Conservation (phyloP, 2,329 filamentous ascomycete species). For the Rhytidhysteron rufulum region DNA sequence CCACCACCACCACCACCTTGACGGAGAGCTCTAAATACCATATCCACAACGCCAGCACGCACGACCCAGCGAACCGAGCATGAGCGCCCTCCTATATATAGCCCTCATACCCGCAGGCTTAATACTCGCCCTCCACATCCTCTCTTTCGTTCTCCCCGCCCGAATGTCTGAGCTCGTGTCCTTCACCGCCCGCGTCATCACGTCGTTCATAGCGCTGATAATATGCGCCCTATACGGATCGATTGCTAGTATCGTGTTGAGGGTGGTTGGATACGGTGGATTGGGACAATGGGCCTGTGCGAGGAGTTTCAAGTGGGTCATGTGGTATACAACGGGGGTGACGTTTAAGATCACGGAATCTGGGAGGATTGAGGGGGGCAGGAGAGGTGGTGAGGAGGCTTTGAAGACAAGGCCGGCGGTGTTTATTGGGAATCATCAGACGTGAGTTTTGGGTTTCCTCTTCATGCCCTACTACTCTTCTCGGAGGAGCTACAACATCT, state of each 20-base stretch:
- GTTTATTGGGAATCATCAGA: constrained; percentile 93
- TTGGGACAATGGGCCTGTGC: constrained; percentile 83
- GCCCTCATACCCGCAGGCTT: constrained; percentile 22
- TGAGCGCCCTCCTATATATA: constrained; percentile 31
- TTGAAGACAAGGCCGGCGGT: constrained; percentile 66
- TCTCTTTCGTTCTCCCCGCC: constrained; percentile 26
- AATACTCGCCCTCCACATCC: constrained; percentile 24
- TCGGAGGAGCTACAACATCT: too few species aligned
- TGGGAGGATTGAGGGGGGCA: constrained; percentile 24
- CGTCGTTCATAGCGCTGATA: constrained; percentile 38
- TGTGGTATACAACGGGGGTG: constrained; percentile 72
- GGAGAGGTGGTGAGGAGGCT: constrained; percentile 30
- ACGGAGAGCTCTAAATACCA: too few species aligned
- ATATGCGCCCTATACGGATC: constrained; percentile 67
- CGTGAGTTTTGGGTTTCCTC: constrained; percentile 37
- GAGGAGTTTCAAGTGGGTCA: constrained; percentile 73
- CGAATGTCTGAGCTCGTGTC: constrained; percentile 36
- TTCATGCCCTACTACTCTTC: too few species aligned
- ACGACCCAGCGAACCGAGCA: too few species aligned
- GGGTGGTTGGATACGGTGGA: constrained; percentile 66
- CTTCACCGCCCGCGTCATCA: constrained; percentile 63
- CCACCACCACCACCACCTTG: too few species aligned
- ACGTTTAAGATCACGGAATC: constrained; percentile 62
- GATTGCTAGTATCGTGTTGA: constrained; percentile 66
- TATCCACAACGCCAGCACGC: too few species aligned